Base-by-base conservation (phyloP, 2,329 filamentous ascomycete species). In the Lasiodiplodia theobromae region DNA sequence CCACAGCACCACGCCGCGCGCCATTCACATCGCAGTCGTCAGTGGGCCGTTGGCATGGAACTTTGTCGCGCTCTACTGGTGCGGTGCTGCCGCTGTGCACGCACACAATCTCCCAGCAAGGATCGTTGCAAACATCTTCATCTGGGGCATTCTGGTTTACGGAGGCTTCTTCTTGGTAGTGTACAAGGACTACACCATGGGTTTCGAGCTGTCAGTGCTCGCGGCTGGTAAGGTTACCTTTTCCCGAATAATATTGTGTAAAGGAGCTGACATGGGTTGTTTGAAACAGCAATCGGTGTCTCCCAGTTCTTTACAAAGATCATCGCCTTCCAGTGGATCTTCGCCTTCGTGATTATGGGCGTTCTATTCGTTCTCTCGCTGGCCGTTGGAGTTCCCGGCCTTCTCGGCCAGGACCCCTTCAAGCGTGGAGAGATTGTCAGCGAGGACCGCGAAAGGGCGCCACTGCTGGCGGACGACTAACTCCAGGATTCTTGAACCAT, bases 291-390 rank as follows among this genome's bases (percentile, higher is more conserved):
- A 21, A 88, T 96, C 52, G 93, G 92, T 14, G 88, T 96, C 18
- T 87, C 88, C 16, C 94, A 97, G 79, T 89, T 96, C 81, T 82
- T 89, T 63, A 85, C 86, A 74, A 89, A 93, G 77, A 80, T 90
- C 69, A 85, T 96, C 72, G 92, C 92, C 7, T 84, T 97, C 71
- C 94, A 97, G 82, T 97, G 93, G 93, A 95, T 96, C 80, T 97
- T 97, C 78, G 92, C 93, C 40, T 96, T 96, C 76, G 84, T 89
- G 71, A 93, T 97, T 77, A 94, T 95, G 85, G 87, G 85, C 0
- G 77, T 92, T 31, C 86, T 96, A 66, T 91, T 96, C 77, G 78
- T 94, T 23, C 81, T 88, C 21, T 93, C 91, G 1, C 74, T 92
- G 2, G 79, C 86, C 18, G 83, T 93, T 65, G 90, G 88, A 2